phyloP scores from a whole-genome alignment of 2,329 filamentous ascomycete genomes.

The Exophiala alcalophila region DNA sequence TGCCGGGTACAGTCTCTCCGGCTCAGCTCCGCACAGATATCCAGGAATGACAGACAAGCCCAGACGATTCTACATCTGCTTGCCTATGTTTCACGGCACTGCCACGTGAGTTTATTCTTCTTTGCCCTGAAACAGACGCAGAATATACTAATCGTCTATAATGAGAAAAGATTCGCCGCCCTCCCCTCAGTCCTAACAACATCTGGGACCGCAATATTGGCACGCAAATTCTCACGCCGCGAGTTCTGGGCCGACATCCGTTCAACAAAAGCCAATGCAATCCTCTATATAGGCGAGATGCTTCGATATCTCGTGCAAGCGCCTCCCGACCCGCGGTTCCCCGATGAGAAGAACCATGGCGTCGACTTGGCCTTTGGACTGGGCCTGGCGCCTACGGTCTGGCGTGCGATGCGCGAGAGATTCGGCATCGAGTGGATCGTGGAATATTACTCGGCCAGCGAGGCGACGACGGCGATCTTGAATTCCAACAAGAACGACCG shows the following conservation, averaged over 20 bases:
- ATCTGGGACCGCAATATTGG: constrained; percentile 2
- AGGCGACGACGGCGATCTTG: constrained; percentile 46
- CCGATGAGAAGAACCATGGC: constrained; percentile 2
- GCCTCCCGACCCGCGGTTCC: constrained; percentile 2
- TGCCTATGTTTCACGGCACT: constrained; percentile 50
- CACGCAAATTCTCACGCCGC: constrained; percentile 26
- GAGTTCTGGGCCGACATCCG: constrained; percentile 18
- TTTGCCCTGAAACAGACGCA: no score
- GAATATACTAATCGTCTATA: no score
- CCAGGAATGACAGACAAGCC: constrained; percentile 42
- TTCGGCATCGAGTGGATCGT: constrained; percentile 46
- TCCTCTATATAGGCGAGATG: constrained; percentile 25
- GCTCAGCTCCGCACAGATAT: constrained; percentile 23
- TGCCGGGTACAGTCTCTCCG: constrained; percentile 1
- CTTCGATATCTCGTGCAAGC: constrained; percentile 16
- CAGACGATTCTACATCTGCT: constrained; percentile 44
- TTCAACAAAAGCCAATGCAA: constrained; percentile 8
- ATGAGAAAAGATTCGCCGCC: constrained; percentile 35
- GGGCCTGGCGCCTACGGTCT: constrained; percentile 1
- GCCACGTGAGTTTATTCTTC: constrained; percentile 36
- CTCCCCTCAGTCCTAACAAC: constrained; percentile 22
- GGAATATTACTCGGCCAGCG: constrained; percentile 49
- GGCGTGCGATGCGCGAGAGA: constrained; percentile 29
- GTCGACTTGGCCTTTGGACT: constrained; percentile 1
- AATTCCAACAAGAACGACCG: constrained; percentile 42